These are phyloP conservation scores for Rhytidhysteron rufulum DNA, from an alignment of 2,329 filamentous ascomycete species.

Conservation along the genomic window DNA sequence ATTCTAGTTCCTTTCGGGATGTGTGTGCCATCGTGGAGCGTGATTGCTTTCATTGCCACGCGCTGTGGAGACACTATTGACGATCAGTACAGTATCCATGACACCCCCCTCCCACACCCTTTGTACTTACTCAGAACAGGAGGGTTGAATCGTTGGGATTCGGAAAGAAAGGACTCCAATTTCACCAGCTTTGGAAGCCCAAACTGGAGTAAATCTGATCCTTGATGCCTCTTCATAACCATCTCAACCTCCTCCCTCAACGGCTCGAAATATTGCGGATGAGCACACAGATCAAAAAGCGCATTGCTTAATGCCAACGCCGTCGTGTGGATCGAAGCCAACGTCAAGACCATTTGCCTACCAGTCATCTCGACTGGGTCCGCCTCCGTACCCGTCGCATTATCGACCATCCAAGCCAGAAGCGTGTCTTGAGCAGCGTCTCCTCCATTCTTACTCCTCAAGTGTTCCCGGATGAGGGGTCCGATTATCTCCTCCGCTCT, in stretches of 20 bases:
- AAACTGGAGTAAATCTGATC: conserved; percentile 4
- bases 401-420: conserved; percentile 10
- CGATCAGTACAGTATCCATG: conserved; percentile 36
- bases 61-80: conserved; percentile 43
- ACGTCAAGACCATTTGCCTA: conserved; percentile 32
- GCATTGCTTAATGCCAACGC: conserved; percentile 42
- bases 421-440: conserved; percentile 3
- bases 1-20: conserved; percentile 6
- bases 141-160: conserved; percentile 13
- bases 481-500: conserved; percentile 6
- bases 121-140: conserved; percentile 40
- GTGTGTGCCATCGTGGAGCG: conserved; percentile 7
- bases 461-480: conserved; percentile 5
- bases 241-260: conserved; percentile 50
- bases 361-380: conserved; percentile 5
- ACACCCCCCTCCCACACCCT: conserved; percentile 37
- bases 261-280: conserved; percentile 49
- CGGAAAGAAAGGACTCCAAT: conserved; percentile 9
- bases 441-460: not conserved
- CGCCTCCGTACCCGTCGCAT: conserved; percentile 4
- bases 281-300: conserved; percentile 51
- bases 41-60: conserved; percentile 4
- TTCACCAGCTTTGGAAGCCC: conserved; percentile 8
- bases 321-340: conserved; percentile 45
- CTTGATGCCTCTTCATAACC: not conserved